Evolutionary conservation across 2,329 filamentous ascomycete genomes (phyloP), one percentile per base, ranked within the genome.

Genomic region (Whalleya microplaca): DNA sequence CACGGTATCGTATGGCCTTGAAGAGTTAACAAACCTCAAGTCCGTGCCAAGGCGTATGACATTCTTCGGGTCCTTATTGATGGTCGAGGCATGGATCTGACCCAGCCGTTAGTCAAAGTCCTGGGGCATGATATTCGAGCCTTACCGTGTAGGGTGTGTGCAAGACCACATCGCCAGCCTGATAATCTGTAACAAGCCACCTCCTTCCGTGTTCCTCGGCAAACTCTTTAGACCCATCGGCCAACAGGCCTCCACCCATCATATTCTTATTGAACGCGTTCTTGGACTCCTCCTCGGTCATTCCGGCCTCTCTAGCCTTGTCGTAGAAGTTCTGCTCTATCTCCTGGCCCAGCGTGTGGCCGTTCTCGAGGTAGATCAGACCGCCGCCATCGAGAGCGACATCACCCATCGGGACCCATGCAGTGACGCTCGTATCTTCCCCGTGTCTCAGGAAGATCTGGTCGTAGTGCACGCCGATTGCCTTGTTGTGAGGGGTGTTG

Each of bases 381-480:
- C 84, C 84, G 4, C 84, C 84, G 0, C 84, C 83, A 45, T 80
- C 76, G 4, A 85, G 51, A 19, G 75, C 73, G 3, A 85, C 66
- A 64, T 84, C 79, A 0, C 81, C 81, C 59, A 85, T 81, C 0
- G 82, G 80, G 0, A 85, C 78, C 83, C 83, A 86, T 0, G 80
- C 82, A 2, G 83, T 85, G 0, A 85, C 70, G 27, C 75, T 78
- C 0, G 80, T 83, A 1, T 80, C 77, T 48, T 84, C 81, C 1
- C 82, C 83, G 63, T 84, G 67, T 1, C 82, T 68, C 46, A 85
- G 67, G 62, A 85, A 85, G 20, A 80, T 84, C 69, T 85, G 82
- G 62, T 86, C 83, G 62, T 85, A 85, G 58, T 86, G 83, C 2
- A 86, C 83, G 0, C 83, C 82, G 57, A 84, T 85, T 0, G 82